Evolutionary conservation across 2,329 filamentous ascomycete species (phyloP), one percentile per base, ranked within the genome.

Genomic region (Colletotrichum filicis): DNA sequence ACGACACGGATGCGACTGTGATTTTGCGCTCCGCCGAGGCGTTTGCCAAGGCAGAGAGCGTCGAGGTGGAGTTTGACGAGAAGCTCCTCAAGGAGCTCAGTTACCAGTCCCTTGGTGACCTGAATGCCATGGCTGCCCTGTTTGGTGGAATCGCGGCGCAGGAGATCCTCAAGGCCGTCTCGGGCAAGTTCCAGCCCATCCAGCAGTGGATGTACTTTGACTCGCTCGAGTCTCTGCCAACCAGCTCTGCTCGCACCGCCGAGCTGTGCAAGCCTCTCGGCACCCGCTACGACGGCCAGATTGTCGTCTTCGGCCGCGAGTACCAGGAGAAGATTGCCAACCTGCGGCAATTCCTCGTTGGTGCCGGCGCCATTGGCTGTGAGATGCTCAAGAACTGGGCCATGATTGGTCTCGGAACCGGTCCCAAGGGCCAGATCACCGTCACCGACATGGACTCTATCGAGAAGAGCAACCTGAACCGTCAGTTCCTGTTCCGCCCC

Each of bases 381-480:
- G 97, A 99, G 81, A 99, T 98, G 93, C 87, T 99, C 77, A 99
- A 99, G 90, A 98, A 98, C 83, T 99, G 97, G 95, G 96, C 97
- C 46, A 97, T 99, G 95, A 97, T 98, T 82, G 97, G 97, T 76
- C 87, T 99, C 35, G 96, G 93, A 57, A 94, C 94, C 58, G 97
- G 97, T 4, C 94, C 95, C 3, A 90, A 95, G 61, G 97, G 97
- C 78, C 93, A 93, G 83, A 97, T 99, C 79, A 94, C 87, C 71
- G 94, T 99, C 62, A 98, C 97, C 16, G 97, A 99, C 81, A 98
- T 98, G 92, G 97, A 99, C 80, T 95, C 95, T 67, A 99, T 99
- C 78, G 97, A 99, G 85, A 98, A 96, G 90, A 98, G 96, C 86
- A 99, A 99, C 81, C 87, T 99, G 65, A 99, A 99, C 87, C 91